These are phyloP conservation scores for Acacia melanoxylon DNA, from an alignment of 306 rosid genomes.

Conservation along the genomic window DNA sequence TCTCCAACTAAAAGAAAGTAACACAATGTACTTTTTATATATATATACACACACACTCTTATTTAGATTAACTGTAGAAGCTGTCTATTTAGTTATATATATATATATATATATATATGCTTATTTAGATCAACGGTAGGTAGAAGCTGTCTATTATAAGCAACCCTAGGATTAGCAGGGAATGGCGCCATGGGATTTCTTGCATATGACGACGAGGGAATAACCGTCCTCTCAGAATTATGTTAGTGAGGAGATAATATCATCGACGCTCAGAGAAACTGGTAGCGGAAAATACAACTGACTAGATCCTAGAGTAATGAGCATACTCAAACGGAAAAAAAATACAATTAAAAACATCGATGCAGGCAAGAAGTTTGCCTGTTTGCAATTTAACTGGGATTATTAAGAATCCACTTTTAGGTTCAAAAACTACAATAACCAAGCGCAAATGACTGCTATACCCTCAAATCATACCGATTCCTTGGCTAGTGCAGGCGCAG, in stretches of 20 bases:
- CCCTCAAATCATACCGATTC: conserved; percentile 30
- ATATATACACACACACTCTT: no score
- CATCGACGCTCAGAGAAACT: neutral
- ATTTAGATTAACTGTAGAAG: no score
- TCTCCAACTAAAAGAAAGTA: neutral
- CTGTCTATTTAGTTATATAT: no score
- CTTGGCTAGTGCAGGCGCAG: conserved; percentile 38
- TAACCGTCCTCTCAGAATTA: neutral
- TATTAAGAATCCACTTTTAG: conserved; percentile 34
- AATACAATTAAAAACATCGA: conserved; percentile 24
- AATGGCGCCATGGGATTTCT: neutral
- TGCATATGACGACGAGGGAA: neutral
- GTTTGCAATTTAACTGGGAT: conserved; percentile 27
- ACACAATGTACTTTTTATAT: no score
- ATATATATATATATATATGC: no score
- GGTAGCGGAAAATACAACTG: conserved; percentile 25
- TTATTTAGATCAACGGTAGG: no score
- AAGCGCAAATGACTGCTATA: neutral
- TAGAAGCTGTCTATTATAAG: no score
- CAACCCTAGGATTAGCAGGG: neutral
- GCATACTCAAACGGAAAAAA: conserved; percentile 1
- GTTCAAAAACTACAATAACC: conserved; percentile 17
- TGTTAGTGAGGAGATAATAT: neutral
- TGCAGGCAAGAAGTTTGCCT: conserved; percentile 31
- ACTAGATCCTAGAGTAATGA: neutral